Percentiles rank a stretch among this genome's conserved stretches.
Conservation (phyloP, 139 green algal species). For the Pleodorina starrii region DNA sequence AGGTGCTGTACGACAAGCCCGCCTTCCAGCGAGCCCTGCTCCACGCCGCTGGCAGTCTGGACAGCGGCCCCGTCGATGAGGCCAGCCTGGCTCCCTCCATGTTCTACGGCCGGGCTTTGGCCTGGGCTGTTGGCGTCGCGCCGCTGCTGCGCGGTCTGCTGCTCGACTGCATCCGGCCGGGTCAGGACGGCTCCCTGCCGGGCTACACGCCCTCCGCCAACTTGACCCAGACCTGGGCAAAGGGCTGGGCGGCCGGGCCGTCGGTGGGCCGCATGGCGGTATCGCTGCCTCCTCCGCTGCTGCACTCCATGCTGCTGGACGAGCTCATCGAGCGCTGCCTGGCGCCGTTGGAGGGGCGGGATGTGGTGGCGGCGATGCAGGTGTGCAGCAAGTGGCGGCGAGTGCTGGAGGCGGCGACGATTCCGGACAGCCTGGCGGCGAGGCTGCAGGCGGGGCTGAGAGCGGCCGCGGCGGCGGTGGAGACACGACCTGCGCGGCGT, state of each 20-base stretch:
- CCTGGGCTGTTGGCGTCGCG: background rate
- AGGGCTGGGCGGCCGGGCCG: too few relatives aligned
- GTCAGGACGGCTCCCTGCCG: background rate
- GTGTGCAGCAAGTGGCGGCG: conserved; percentile 39
- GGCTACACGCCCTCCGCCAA: conserved; percentile 46
- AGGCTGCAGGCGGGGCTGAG: background rate
- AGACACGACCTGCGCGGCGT: too few relatives aligned
- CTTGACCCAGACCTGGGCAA: conserved; percentile 36
- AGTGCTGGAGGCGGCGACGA: conserved; percentile 3
- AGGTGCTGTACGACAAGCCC: background rate
- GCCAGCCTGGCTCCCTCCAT: too few relatives aligned
- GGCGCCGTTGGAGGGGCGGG: background rate
- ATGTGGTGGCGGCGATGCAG: conserved; percentile 30
- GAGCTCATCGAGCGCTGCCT: background rate
- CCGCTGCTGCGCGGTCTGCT: too few relatives aligned
- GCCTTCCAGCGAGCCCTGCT: too few relatives aligned
- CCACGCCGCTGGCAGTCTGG: too few relatives aligned
- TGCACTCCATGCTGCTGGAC: background rate
- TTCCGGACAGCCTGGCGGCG: background rate
- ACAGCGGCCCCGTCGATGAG: too few relatives aligned
- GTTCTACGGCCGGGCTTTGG: too few relatives aligned
- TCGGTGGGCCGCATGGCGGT: background rate
- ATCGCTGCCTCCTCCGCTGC: background rate
- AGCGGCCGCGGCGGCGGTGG: conserved; percentile 10
- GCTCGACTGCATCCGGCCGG: background rate